These are phyloP conservation scores for Fonsecaea multimorphosa DNA, from an alignment of 2,329 filamentous ascomycete genomes.

Conservation along the genomic window DNA sequence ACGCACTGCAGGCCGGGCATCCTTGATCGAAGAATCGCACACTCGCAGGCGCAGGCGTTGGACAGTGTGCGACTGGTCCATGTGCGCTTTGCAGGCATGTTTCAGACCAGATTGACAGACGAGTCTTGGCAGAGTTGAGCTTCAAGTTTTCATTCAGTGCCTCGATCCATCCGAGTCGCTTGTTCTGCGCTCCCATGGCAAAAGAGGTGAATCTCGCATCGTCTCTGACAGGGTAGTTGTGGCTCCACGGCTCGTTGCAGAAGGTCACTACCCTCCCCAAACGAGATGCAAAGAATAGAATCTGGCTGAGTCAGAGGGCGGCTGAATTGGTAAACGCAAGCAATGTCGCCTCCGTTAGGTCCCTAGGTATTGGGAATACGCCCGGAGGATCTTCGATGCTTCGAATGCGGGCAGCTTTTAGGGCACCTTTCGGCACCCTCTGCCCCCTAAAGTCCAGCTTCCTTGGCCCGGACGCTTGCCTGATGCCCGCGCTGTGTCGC, in stretches of 20 bases:
- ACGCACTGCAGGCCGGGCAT: not conserved
- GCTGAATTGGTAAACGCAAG: not conserved
- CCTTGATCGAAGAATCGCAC: too few relatives aligned
- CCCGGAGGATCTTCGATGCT: conserved; percentile 4
- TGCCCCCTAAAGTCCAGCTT: not conserved
- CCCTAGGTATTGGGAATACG: too few relatives aligned
- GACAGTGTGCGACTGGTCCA: conserved; percentile 3
- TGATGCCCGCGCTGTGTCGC: not conserved
- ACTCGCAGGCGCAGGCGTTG: too few relatives aligned
- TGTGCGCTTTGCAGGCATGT: conserved; percentile 12
- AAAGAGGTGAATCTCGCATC: not conserved
- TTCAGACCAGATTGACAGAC: conserved; percentile 15
- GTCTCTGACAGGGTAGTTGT: not conserved
- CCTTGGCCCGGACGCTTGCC: conserved; percentile 1
- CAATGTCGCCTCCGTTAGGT: not conserved
- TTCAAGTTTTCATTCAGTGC: not conserved
- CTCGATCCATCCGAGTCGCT: too few relatives aligned
- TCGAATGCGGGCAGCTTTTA: not conserved
- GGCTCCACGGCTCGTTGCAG: not conserved
- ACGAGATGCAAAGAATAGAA: conserved; percentile 6
- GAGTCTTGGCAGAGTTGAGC: conserved; percentile 4
- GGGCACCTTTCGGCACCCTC: not conserved
- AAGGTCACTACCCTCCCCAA: not conserved
- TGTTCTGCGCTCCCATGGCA: conserved; percentile 3
- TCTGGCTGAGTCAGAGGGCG: not conserved